A percentile compares a stretch with the other conserved stretches of the same genome.
These are phyloP conservation scores for Parmelia sp. DNA, from an alignment of 495 filamentous ascomycete species.

Conservation along the genomic window DNA sequence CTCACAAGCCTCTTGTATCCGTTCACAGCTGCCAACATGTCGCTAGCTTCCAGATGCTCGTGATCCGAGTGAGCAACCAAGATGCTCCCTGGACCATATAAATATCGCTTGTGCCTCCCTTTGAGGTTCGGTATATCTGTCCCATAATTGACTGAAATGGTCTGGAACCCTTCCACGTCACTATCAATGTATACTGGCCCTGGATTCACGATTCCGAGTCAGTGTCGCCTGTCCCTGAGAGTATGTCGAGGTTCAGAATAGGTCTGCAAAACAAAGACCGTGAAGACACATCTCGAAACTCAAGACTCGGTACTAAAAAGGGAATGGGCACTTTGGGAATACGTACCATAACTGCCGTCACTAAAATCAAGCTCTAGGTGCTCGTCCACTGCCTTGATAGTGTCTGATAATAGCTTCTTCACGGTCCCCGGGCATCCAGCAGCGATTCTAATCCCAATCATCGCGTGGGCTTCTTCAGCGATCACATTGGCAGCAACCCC, in stretches of 20 bases:
- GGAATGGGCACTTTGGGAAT: neutral
- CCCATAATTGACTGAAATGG: slow-evolving; percentile 78
- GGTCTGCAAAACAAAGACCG: neutral
- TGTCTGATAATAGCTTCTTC: slow-evolving; percentile 47
- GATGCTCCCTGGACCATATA: slow-evolving; percentile 86
- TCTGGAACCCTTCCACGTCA: slow-evolving; percentile 76
- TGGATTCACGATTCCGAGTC: neutral
- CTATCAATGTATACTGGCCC: slow-evolving; percentile 67
- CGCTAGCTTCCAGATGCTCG: slow-evolving; percentile 64
- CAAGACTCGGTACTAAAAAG: neutral
- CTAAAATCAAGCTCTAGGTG: slow-evolving; percentile 55
- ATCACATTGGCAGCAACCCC: slow-evolving; percentile 90
- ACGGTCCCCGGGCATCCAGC: slow-evolving; percentile 56
- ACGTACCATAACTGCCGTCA: slow-evolving; percentile 48
- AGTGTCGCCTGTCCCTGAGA: neutral
- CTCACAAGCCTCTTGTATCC: slow-evolving; percentile 58
- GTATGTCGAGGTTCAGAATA: neutral
- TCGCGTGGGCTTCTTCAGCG: slow-evolving; percentile 60
- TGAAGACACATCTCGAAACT: neutral
- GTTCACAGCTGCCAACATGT: slow-evolving; percentile 61
- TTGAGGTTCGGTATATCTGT: slow-evolving; percentile 80
- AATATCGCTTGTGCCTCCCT: slow-evolving; percentile 68
- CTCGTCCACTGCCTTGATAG: slow-evolving; percentile 50
- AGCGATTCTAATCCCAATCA: slow-evolving; percentile 66
- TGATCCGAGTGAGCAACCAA: slow-evolving; percentile 82